A percentile compares a stretch with the other conserved stretches of the same genome.
Evolutionary conservation across 805 yeast species (phyloP).

Genomic region (Sugiyamaella floridensis): DNA sequence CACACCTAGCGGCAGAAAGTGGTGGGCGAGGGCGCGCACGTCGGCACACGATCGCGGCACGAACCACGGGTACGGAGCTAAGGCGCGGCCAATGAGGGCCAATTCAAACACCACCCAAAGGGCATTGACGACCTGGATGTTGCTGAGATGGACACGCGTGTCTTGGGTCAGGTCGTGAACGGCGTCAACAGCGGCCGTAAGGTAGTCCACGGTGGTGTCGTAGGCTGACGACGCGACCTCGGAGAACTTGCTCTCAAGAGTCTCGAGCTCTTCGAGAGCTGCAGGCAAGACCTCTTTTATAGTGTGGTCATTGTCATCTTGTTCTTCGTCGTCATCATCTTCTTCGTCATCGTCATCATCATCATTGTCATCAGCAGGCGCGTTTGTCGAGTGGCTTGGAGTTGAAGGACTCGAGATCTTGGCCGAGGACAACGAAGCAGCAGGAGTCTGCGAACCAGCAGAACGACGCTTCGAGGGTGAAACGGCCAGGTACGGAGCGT

Average conservation of each 20-base stretch:
- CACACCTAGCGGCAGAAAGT: slow-evolving; percentile 21
- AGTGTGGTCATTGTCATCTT: slow-evolving; percentile 19
- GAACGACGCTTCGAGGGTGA: slow-evolving; percentile 13
- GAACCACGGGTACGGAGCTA: slow-evolving; percentile 8
- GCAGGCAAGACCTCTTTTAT: slow-evolving; percentile 5
- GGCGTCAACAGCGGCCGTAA: slow-evolving; percentile 11
- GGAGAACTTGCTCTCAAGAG: slow-evolving; percentile 12
- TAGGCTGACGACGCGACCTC: slow-evolving; percentile 18
- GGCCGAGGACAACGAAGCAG: slow-evolving; percentile 3
- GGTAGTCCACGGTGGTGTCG: slow-evolving; percentile 17
- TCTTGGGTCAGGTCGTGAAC: slow-evolving; percentile 12
- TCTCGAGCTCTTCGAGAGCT: background rate
- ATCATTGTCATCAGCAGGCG: slow-evolving; percentile 16
- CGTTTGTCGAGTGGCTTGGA: slow-evolving; percentile 8
- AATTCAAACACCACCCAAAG: slow-evolving; percentile 13
- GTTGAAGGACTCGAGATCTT: background rate
- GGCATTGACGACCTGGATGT: slow-evolving; percentile 25
- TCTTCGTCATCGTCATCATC: slow-evolving; percentile 18
- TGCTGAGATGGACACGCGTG: slow-evolving; percentile 23
- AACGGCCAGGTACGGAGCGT: slow-evolving; percentile 16
- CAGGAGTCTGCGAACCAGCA: slow-evolving; percentile 6
- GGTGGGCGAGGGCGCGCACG: slow-evolving; percentile 16
- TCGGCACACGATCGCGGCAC: slow-evolving; percentile 1
- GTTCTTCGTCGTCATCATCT: slow-evolving; percentile 15
- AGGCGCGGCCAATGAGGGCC: slow-evolving; percentile 7